These are phyloP conservation scores for Nitzschia inconspicua DNA, from an alignment of 108 stramenopile species.

Conservation along the genomic window DNA sequence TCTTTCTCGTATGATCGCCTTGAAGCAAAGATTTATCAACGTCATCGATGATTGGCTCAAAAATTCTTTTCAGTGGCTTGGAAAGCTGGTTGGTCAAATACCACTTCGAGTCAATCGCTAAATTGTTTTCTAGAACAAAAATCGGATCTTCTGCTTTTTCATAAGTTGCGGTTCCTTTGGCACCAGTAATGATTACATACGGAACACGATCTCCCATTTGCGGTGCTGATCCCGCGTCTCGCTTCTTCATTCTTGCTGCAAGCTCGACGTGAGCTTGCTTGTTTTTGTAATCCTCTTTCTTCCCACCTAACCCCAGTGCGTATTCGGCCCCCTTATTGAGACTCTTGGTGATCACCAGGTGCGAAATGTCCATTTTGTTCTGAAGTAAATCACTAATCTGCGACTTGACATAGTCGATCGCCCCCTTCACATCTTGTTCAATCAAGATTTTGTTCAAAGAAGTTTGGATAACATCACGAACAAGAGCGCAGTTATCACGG, in stretches of 20 bases:
- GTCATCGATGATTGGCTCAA: constrained; percentile 97
- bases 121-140: constrained; percentile 94
- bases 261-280: constrained; percentile 99
- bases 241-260: constrained; percentile 95
- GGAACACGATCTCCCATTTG: constrained; percentile 99
- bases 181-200: constrained; percentile 97
- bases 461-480: constrained; percentile 94
- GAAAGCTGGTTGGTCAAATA: constrained; percentile 96
- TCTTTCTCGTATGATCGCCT: constrained; percentile 97
- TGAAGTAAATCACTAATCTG: constrained; percentile 94
- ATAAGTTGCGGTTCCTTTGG: constrained; percentile 91
- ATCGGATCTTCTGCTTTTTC: constrained; percentile 98
- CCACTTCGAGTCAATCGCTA: constrained; percentile 97
- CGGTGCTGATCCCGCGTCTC: constrained; percentile 96
- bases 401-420: constrained; percentile 89
- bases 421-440: constrained; percentile 86
- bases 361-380: constrained; percentile 98
- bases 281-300: constrained; percentile 93
- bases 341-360: constrained; percentile 97
- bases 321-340: constrained; percentile 96
- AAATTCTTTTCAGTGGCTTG: constrained; percentile 95
- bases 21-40: constrained; percentile 84
- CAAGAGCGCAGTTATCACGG: constrained; percentile 98
- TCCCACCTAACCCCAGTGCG: constrained; percentile 85
- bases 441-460: constrained; percentile 98